A percentile compares a stretch with the other conserved stretches of the same genome.
Evolutionary conservation across 1,284 basidiomycete genomes (phyloP).

Genomic region (Cystobasidium sp.): DNA sequence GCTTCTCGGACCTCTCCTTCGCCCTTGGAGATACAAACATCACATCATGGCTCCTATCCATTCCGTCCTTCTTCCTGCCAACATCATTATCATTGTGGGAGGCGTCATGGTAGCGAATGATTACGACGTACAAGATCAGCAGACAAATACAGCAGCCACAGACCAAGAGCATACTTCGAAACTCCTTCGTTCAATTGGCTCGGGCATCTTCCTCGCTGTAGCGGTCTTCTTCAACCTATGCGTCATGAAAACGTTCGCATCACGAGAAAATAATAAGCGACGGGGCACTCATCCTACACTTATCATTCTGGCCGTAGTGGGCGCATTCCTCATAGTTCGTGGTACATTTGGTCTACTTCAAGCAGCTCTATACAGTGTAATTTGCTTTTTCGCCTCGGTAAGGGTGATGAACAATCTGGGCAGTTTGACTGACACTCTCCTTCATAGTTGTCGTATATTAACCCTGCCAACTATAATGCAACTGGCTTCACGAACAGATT

Average conservation of each 20-base stretch:
- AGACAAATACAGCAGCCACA: neutral
- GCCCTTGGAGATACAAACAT: too few species aligned
- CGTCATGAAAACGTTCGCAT: conserved; percentile 7
- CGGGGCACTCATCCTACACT: conserved; percentile 19
- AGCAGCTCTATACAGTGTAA: conserved; percentile 10
- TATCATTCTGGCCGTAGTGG: conserved; percentile 5
- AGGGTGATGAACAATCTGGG: too few species aligned
- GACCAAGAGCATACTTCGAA: conserved; percentile 20
- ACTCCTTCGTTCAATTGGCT: conserved; percentile 16
- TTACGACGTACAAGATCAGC: too few species aligned
- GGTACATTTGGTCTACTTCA: conserved; percentile 33
- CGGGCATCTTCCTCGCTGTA: conserved; percentile 25
- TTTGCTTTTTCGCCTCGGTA: too few species aligned
- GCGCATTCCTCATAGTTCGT: conserved; percentile 16
- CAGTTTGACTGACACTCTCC: too few species aligned
- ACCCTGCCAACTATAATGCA: conserved; percentile 11
- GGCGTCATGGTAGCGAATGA: too few species aligned
- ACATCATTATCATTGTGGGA: too few species aligned
- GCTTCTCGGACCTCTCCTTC: too few species aligned
- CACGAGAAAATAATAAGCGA: neutral
- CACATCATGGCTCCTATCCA: too few species aligned
- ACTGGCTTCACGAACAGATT: conserved; percentile 25
- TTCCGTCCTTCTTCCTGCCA: too few species aligned
- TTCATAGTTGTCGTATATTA: conserved; percentile 29
- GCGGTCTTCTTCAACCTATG: conserved; percentile 22